Base-by-base conservation (phyloP, 345 rosid species). In the Arabis alpina region DNA sequence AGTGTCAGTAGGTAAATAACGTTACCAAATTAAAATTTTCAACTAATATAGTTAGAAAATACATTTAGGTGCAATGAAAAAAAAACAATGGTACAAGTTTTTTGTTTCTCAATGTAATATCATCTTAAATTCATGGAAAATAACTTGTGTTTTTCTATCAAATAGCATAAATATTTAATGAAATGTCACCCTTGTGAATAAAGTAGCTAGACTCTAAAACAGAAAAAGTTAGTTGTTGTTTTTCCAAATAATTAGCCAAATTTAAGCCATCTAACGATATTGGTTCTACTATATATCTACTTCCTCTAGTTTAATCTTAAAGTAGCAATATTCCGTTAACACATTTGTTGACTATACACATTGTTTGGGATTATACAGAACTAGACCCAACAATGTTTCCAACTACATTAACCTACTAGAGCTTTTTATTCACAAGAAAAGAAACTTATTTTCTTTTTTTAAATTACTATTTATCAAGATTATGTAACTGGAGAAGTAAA, bases 381-480 rank as follows among this genome's bases (percentile, higher is more conserved):
- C 30, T 53, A 54, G 59, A 9, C 41, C 40, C 23, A 30, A 28
- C 58, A 30, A 54, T 30, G 58, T 49, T n/a, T 65, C 59, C 61
- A 54, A 42, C 36, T 67, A 53, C 62, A 54, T 44, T 19, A 36
- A 34, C 24, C 37, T 36, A 68, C 9, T n/a, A 54, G 9, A 54
- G 34, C 44, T 67, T 30, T 34, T 30, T 34, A 2, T 28, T 41
- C 28, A 52, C 54, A 32, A 56, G 39, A 43, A 25, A 11, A 45
- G 10, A 16, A 19, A 10, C 11, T 47, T 36, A 16, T 54, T n/a
- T 19, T 30, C 11, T 7, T 1, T 8, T 5, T 39, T 8, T 12
- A 58, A 34, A 34, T 5, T 5, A 30, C 24, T 23, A 36, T 65
- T 25, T 5, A 34, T 5, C 63, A 57, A 57, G 50, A 19, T 40